phyloP scores from a whole-genome alignment of 768 basidiomycete genomes.

The Pisolithus marmoratus region DNA sequence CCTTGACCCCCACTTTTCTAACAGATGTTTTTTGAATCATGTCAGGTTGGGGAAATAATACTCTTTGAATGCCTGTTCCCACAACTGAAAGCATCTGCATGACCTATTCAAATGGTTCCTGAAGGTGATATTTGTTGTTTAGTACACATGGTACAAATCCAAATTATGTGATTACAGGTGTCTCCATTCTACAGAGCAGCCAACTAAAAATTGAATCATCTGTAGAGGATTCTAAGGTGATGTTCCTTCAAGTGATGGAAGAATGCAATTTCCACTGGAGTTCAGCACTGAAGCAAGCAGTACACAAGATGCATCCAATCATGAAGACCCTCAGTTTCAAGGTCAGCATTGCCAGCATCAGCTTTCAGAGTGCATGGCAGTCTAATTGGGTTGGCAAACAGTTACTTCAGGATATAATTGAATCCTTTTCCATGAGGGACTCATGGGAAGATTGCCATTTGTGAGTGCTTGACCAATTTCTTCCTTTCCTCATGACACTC shows the following conservation, averaged over 20 bases:
- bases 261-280: too few species aligned
- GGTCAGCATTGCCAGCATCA: background rate
- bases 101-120: too few species aligned
- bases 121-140: too few species aligned
- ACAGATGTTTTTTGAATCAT: background rate
- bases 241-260: too few species aligned
- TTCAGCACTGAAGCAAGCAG: too few species aligned
- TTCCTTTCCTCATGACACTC: background rate
- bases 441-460: background rate
- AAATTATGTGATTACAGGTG: too few species aligned
- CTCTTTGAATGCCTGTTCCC: background rate
- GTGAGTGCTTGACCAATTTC: background rate
- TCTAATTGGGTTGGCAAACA: background rate
- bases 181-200: too few species aligned
- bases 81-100: too few species aligned
- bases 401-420: background rate
- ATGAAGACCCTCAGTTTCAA: background rate
- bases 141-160: too few species aligned
- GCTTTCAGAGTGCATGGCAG: background rate
- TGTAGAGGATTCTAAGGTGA: too few species aligned
- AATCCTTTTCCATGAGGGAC: background rate
- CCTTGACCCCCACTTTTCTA: background rate
- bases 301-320: background rate
- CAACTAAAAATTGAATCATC: too few species aligned
- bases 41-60: background rate